Conservation (phyloP, 768 basidiomycete genomes). For the Boletus edulis region DNA sequence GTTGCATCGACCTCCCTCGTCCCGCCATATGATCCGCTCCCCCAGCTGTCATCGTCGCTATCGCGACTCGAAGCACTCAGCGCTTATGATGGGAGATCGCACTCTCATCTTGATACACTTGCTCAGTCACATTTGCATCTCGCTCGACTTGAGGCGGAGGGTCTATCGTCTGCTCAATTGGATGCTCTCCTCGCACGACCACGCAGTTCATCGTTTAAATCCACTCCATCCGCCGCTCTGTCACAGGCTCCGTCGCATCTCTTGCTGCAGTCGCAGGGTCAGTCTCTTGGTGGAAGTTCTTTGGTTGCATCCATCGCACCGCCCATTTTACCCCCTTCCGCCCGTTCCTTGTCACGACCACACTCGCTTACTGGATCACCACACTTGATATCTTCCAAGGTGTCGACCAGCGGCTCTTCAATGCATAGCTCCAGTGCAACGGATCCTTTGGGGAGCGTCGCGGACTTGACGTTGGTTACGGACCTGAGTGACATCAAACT, state of each 20-base stretch:
- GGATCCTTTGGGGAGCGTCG: conserved; percentile 6
- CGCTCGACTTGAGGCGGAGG: conserved; percentile 27
- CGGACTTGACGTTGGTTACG: conserved; percentile 25
- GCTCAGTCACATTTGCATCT: conserved; percentile 24
- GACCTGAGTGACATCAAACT: conserved; percentile 24
- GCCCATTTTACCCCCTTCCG: conserved; percentile 18
- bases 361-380: conserved; percentile 32
- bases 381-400: conserved; percentile 20
- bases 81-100: conserved; percentile 21
- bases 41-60: conserved; percentile 22
- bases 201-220: conserved; percentile 24
- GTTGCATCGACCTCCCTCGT: conserved; percentile 10
- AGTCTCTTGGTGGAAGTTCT: conserved; percentile 12
- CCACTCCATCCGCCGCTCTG: conserved; percentile 13
- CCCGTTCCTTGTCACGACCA: conserved; percentile 25
- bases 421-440: conserved; percentile 13
- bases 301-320: conserved; percentile 18
- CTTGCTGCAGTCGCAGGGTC: conserved; percentile 20
- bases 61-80: conserved; percentile 24
- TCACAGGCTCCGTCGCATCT: conserved; percentile 24
- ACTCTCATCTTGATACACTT: conserved; percentile 22
- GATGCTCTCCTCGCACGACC: conserved; percentile 27
- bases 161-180: conserved; percentile 25
- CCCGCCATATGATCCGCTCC: conserved; percentile 20
- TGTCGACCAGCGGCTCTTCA: conserved; percentile 22